Percentiles rank a stretch among this genome's conserved stretches.
These are phyloP conservation scores for Aquilaria agallochum DNA, from an alignment of 441 rosid genomes.

Conservation along the genomic window DNA sequence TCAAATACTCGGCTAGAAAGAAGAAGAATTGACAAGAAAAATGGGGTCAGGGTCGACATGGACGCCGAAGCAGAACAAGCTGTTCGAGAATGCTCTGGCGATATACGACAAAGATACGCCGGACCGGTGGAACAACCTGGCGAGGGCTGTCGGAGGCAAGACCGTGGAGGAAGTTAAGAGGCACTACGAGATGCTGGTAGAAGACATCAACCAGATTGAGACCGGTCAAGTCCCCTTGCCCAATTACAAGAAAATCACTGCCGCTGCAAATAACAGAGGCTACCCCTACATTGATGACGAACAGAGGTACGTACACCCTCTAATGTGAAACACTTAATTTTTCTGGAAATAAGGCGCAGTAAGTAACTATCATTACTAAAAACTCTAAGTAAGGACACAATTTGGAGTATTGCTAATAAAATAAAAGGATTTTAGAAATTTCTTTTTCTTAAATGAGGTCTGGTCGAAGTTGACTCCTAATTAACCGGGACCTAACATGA, in stretches of 20 bases:
- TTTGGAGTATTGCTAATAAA: too few relatives aligned
- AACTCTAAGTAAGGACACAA: too few relatives aligned
- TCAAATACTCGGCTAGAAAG: too few relatives aligned
- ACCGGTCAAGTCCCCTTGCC: slow-evolving; percentile 59
- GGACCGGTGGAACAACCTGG: slow-evolving; percentile 52
- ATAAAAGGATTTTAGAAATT: too few relatives aligned
- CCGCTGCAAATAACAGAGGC: slow-evolving; percentile 4
- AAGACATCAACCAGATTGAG: slow-evolving; percentile 50
- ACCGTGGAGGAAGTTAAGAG: slow-evolving; percentile 57
- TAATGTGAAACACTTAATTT: too few relatives aligned
- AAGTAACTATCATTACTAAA: background rate
- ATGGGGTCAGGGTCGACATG: slow-evolving; percentile 45
- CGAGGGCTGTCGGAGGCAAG: slow-evolving; percentile 66
- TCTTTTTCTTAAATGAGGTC: too few relatives aligned
- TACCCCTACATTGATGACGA: slow-evolving; percentile 32
- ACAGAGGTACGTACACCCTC: slow-evolving; percentile 25
- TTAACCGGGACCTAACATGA: too few relatives aligned
- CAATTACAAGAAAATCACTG: slow-evolving; percentile 31
- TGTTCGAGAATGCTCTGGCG: slow-evolving; percentile 64
- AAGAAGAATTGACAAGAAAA: background rate
- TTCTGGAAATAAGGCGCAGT: background rate
- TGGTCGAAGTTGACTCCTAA: too few relatives aligned
- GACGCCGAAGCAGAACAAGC: slow-evolving; percentile 61
- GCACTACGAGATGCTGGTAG: slow-evolving; percentile 54
- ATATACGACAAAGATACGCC: slow-evolving; percentile 52